Evolutionary conservation across 1,284 basidiomycete genomes (phyloP).

Genomic region (Schizophyllum amplum): DNA sequence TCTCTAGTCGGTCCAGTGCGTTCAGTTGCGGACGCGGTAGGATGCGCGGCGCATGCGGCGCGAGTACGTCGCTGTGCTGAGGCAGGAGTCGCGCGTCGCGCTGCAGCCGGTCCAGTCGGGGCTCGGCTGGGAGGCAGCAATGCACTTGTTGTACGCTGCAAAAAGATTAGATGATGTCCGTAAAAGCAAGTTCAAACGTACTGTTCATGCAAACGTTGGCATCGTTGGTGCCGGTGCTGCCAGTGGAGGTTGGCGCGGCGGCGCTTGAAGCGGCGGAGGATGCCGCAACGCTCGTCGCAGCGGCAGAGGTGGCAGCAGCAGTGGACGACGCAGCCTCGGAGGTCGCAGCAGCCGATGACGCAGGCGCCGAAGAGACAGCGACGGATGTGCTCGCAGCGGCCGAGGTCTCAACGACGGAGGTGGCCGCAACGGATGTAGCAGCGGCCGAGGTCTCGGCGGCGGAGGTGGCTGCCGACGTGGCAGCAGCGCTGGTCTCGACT

Average conservation of each 20-base stretch:
- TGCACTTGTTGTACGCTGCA: not conserved
- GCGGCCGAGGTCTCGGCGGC: not conserved
- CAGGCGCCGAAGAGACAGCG: not conserved
- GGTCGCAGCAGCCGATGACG: not conserved
- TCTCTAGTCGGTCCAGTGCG: not conserved
- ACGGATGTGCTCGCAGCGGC: not conserved
- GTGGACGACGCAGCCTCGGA: not conserved
- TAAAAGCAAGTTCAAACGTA: not conserved
- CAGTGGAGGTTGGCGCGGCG: not conserved
- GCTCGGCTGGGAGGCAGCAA: not conserved
- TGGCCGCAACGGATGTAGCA: not conserved
- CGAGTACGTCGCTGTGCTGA: not conserved
- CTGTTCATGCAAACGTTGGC: not conserved
- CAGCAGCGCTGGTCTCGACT: not conserved
- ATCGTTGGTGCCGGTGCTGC: not conserved
- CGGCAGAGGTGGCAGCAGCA: not conserved
- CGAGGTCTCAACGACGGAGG: not conserved
- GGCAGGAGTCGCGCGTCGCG: not conserved
- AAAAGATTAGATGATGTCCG: not conserved
- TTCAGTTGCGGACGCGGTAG: not conserved
- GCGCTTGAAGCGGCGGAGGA: not conserved
- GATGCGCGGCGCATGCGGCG: not conserved
- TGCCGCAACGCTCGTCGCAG: not conserved
- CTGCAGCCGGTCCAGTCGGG: not conserved
- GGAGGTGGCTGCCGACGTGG: not conserved